A percentile compares a stretch with the other conserved stretches of the same genome.
Evolutionary conservation across 2,329 filamentous ascomycete species (phyloP).

Genomic region (Aspergillus chevalieri): DNA sequence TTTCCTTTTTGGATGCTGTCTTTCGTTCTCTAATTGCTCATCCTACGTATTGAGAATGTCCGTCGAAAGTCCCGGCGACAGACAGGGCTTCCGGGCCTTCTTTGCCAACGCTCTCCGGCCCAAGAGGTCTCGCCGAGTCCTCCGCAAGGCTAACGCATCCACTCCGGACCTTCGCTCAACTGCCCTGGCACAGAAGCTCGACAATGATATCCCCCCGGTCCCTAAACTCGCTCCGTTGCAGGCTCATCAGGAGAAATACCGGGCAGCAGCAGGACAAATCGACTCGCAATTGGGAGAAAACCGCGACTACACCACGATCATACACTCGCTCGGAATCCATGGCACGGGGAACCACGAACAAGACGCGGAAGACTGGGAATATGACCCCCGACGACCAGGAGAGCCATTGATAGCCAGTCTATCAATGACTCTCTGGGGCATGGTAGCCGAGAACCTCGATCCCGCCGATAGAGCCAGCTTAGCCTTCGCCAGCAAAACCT

Average conservation of each 20-base stretch:
- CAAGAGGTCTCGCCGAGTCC: slow-evolving; percentile 33
- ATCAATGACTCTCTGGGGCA: slow-evolving; percentile 41
- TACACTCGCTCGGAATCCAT: slow-evolving; percentile 29
- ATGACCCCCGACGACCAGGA: slow-evolving; percentile 24
- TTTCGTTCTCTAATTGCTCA: background rate
- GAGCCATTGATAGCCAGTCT: slow-evolving; percentile 44
- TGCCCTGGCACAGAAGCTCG: slow-evolving; percentile 13
- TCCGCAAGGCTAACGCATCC: slow-evolving; percentile 27
- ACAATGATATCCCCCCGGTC: slow-evolving; percentile 22
- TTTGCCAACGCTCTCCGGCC: slow-evolving; percentile 25
- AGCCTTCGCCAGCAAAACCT: slow-evolving; percentile 43
- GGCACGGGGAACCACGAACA: slow-evolving; percentile 22
- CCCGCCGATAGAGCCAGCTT: slow-evolving; percentile 46
- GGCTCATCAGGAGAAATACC: slow-evolving; percentile 30
- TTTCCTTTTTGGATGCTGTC: background rate
- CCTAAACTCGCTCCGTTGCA: slow-evolving; percentile 28
- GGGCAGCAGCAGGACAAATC: slow-evolving; percentile 18
- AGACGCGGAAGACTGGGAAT: slow-evolving; percentile 6
- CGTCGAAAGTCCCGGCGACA: slow-evolving; percentile 26
- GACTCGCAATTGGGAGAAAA: slow-evolving; percentile 33
- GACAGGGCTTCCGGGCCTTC: slow-evolving; percentile 24
- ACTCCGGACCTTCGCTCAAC: slow-evolving; percentile 22
- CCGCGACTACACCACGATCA: slow-evolving; percentile 30
- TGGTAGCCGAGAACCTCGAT: slow-evolving; percentile 37
- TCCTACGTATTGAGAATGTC: slow-evolving; percentile 17